phyloP scores from a whole-genome alignment of 1,139 yeast genomes.

The Geotrichum candidum region DNA sequence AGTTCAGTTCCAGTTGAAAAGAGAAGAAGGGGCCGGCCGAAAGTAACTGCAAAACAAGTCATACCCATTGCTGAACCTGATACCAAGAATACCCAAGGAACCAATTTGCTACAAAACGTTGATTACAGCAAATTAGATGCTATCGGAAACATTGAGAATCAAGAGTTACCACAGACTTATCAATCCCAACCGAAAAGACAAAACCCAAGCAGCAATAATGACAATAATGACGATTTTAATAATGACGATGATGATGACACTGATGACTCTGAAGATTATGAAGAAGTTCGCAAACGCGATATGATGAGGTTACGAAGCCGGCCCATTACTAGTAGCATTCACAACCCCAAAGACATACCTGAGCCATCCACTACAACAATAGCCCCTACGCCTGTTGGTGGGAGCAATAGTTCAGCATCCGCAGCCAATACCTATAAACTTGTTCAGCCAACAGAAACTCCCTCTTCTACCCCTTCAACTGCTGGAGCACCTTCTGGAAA shows the following conservation, averaged over 20 bases:
- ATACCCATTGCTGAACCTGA: neutral
- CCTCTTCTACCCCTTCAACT: neutral
- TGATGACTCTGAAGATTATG: constrained; percentile 11
- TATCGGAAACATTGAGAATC: neutral
- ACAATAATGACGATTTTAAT: neutral
- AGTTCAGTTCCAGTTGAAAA: neutral
- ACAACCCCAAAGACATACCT: neutral
- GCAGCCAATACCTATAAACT: neutral
- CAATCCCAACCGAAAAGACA: neutral
- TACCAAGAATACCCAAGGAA: neutral
- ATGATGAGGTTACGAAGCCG: constrained; percentile 15
- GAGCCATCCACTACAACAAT: neutral
- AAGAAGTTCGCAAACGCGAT: constrained; percentile 12
- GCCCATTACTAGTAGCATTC: neutral
- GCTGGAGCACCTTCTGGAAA: neutral
- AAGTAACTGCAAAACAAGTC: neutral
- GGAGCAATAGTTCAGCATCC: neutral
- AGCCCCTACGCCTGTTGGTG: neutral
- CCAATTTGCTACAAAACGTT: neutral
- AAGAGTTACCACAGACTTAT: neutral
- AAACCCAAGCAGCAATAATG: neutral
- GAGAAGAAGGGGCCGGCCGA: constrained; percentile 2
- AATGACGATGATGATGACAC: constrained; percentile 8
- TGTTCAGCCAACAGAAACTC: neutral
- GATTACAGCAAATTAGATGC: neutral